Base-by-base conservation (phyloP, 2,329 filamentous ascomycete genomes). In the Phoma sp. region DNA sequence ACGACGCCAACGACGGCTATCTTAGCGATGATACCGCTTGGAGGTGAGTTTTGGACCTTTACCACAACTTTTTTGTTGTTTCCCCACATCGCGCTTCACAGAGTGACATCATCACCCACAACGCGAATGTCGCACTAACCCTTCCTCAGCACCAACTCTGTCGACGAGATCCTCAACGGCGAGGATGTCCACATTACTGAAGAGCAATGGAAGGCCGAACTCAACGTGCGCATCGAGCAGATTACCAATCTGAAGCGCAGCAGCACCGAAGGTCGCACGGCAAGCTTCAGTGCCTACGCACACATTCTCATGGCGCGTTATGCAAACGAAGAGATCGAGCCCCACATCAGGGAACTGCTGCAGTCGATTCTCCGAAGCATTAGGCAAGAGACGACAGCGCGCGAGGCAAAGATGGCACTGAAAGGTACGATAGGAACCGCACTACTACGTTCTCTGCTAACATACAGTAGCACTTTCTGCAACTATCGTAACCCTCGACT, bases 191-290 rank as follows among this genome's bases (percentile, higher is more conserved):
- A 80, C 15, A 73, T 76, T 11, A 76, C 80, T 42, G 65, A 71
- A 34, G 81, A 82, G 21, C 78, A 78, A 17, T 90, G 89, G 83
- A 83, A 86, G 38, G 77, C 84, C 14, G 82, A 85, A 51, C 76
- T 93, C 28, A 79, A 82, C 23, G 83, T 87, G 57, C 84, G 87
- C 53, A 86, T 96, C 58, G 81, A 88, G 40, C 86, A 90, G 62
- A 84, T 96, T 23, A 81, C 88, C 48, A 86, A 90, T 63, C 87
- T 90, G 65, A 96, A 96, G 80, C 86, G 88, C 61, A 91, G 88
- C 74, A 92, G 87, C 61, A 84, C 83, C 20, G 84, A 90, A 58
- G 85, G 86, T 18, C 85, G 92, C 46, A 88, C 92, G 65, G 80
- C 84, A 33, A 83, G 82, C 25, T 77, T 92, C 42, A 78, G 78